A percentile compares a stretch with the other conserved stretches of the same genome.
phyloP scores from a whole-genome alignment of 805 yeast species.

The Kuraishia cidri region DNA sequence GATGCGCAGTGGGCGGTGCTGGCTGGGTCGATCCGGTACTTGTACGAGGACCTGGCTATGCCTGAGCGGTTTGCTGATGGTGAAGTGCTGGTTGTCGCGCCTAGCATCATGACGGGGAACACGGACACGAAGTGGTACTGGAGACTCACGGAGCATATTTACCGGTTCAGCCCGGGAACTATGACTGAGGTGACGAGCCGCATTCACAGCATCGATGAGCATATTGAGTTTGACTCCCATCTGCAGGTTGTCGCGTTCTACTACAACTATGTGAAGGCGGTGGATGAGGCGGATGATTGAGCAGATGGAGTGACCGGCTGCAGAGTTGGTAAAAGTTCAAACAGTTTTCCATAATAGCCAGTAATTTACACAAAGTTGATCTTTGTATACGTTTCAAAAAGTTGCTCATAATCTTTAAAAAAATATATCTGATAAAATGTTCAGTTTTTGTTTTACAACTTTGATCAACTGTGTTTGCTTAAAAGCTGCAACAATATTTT shows the following conservation, averaged over 20 bases:
- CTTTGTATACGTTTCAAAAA: no score
- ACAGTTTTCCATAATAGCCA: no score
- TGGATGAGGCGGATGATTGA: no score
- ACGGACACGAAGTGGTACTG: constrained; percentile 66
- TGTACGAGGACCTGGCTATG: constrained; percentile 43
- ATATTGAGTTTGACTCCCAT: constrained; percentile 44
- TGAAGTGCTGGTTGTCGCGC: constrained; percentile 32
- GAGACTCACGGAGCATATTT: constrained; percentile 52
- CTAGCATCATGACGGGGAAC: constrained; percentile 57
- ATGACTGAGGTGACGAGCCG: constrained; percentile 20
- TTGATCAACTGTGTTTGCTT: no score
- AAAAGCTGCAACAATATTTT: no score
- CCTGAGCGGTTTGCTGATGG: not conserved
- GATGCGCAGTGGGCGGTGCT: constrained; percentile 43
- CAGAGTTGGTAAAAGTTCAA: no score
- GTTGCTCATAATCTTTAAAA: no score
- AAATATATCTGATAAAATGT: no score
- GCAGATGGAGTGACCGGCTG: no score
- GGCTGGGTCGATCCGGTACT: constrained; percentile 54
- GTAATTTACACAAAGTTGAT: no score
- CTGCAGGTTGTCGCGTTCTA: constrained; percentile 48
- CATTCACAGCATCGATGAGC: constrained; percentile 61
- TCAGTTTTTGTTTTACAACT: no score
- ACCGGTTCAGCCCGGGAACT: constrained; percentile 46
- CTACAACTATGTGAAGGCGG: constrained; percentile 33